A percentile compares a stretch with the other conserved stretches of the same genome.
phyloP scores from a whole-genome alignment of 2,329 filamentous ascomycete genomes.

The Achaetomium macrosporum region DNA sequence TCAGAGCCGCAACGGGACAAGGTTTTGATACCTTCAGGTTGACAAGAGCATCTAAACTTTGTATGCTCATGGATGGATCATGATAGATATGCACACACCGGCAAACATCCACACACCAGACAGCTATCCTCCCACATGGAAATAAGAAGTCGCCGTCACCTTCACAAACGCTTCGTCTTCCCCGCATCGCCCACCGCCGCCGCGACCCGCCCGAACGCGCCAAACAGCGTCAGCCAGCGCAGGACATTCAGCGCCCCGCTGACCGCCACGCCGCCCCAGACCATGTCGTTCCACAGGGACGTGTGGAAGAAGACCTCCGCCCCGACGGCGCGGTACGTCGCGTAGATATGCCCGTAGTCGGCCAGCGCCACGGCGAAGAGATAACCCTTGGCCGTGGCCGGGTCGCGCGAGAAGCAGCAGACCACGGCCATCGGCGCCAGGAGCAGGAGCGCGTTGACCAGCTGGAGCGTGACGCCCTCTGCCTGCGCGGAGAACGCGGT shows the following conservation, averaged over 20 bases:
- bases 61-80: too few relatives aligned
- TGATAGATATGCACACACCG: too few relatives aligned
- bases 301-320: constrained; percentile 24
- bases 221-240: constrained; percentile 26
- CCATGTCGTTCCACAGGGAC: constrained; percentile 28
- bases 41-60: too few relatives aligned
- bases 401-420: constrained; percentile 28
- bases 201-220: constrained; percentile 22
- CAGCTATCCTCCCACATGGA: too few relatives aligned
- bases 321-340: constrained; percentile 28
- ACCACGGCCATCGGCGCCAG: constrained; percentile 28
- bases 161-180: neutral
- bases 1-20: too few relatives aligned
- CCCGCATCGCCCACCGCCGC: neutral
- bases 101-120: too few relatives aligned
- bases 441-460: constrained; percentile 30
- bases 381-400: constrained; percentile 24
- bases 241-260: constrained; percentile 27
- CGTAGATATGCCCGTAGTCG: constrained; percentile 33
- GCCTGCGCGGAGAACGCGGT: constrained; percentile 21
- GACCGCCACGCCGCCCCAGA: constrained; percentile 26
- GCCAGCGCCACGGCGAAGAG: constrained; percentile 29
- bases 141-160: neutral
- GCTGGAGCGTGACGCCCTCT: constrained; percentile 24
- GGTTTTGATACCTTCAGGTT: too few relatives aligned